Base-by-base conservation (phyloP, 139 green algal species). In the Chlorella sp. region DNA sequence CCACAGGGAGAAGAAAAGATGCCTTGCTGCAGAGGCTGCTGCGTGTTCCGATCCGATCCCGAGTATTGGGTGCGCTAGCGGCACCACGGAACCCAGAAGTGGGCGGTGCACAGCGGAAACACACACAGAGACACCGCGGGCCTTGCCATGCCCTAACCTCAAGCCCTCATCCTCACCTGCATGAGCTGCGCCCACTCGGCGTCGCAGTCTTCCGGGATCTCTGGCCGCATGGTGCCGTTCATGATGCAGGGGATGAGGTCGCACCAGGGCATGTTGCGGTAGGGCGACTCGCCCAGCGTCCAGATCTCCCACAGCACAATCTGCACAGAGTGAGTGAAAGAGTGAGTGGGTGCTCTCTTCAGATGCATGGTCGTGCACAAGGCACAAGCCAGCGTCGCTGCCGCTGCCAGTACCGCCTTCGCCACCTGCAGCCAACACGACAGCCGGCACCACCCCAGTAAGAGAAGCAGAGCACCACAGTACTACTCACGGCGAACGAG, bases 291-390 rank as follows among this genome's bases (percentile, higher is more conserved):
- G 3, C 82, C 86, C 51, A 88, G 78, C 2, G 73, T 80, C 87
- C 85, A 91, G 59, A 91, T 90, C 66, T 91, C 86, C 86, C 86
- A 90, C 69, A 93, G 73, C 14, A 76, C 64, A 4, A 91, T 74
- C 33, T 75, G 82, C 70, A 90, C n/a, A n/a, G n/a, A n/a, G n/a
- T n/a, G n/a, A n/a, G n/a, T n/a, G n/a, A n/a, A n/a, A n/a, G n/a
- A n/a, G n/a, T n/a, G n/a, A n/a, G n/a, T n/a, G n/a, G n/a, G n/a
- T n/a, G n/a, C n/a, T n/a, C n/a, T n/a, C n/a, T n/a, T n/a, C n/a
- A n/a, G n/a, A n/a, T n/a, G n/a, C n/a, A n/a, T n/a, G n/a, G n/a
- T n/a, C n/a, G n/a, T n/a, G n/a, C n/a, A n/a, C n/a, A n/a, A n/a
- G n/a, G n/a, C n/a, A n/a, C n/a, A n/a, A n/a, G n/a, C n/a, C n/a